These are phyloP conservation scores for Hypoxylon rickii DNA, from an alignment of 495 filamentous ascomycete species.

Conservation along the genomic window DNA sequence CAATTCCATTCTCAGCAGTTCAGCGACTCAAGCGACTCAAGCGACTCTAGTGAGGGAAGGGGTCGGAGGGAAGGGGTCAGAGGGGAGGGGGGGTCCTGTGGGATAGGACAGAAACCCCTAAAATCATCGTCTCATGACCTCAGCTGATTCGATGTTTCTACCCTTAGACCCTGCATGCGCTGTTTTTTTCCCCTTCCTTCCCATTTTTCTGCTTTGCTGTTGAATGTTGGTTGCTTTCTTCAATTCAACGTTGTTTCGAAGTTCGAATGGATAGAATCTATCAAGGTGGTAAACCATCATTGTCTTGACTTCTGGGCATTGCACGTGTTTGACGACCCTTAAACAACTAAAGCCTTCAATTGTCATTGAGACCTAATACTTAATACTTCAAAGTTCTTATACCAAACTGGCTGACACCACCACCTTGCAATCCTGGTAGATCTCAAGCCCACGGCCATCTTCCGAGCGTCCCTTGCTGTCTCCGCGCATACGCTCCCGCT, in stretches of 20 bases:
- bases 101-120: constrained; percentile 25
- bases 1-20: not conserved
- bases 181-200: constrained; percentile 28
- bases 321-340: constrained; percentile 20
- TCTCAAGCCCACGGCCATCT: constrained; percentile 28
- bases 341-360: not conserved
- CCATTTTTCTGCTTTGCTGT: too few relatives aligned
- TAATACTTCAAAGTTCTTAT: not conserved
- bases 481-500: constrained; percentile 44
- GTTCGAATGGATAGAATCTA: constrained; percentile 10
- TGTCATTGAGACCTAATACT: not conserved
- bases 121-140: constrained; percentile 31
- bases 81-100: constrained; percentile 7
- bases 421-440: constrained; percentile 14
- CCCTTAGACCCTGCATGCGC: constrained; percentile 33
- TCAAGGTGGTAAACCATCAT: constrained; percentile 5
- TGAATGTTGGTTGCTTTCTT: too few relatives aligned
- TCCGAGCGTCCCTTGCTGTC: constrained; percentile 39
- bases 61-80: too few relatives aligned
- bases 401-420: constrained; percentile 5
- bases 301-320: constrained; percentile 17
- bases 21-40: too few relatives aligned
- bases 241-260: too few relatives aligned
- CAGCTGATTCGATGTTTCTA: constrained; percentile 29
- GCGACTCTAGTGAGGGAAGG: too few relatives aligned